These are phyloP conservation scores for Septoria petroselini DNA, from an alignment of 2,329 filamentous ascomycete species.

Conservation along the genomic window DNA sequence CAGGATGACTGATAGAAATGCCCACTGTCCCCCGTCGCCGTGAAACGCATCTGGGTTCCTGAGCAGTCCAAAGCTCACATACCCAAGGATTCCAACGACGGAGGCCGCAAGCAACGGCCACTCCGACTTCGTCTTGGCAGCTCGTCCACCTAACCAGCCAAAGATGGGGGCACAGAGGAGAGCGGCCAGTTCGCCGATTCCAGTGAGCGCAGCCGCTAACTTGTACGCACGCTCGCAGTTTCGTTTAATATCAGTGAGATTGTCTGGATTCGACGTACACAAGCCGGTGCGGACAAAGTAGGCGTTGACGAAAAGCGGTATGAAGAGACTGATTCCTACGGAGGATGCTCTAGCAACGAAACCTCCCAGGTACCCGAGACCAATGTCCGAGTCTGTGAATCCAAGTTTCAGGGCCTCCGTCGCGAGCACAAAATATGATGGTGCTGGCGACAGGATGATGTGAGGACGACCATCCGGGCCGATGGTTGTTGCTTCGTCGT, in stretches of 20 bases:
- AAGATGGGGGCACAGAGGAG: conserved; percentile 82
- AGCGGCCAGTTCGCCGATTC: conserved; percentile 81
- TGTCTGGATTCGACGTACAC: conserved; percentile 57
- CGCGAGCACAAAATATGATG: conserved; percentile 50
- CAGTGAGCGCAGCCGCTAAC: conserved; percentile 80
- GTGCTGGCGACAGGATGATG: conserved; percentile 47
- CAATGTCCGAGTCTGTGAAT: conserved; percentile 72
- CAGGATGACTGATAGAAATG: conserved; percentile 69
- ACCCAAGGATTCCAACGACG: conserved; percentile 72
- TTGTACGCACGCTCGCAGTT: conserved; percentile 85
- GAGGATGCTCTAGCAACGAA: conserved; percentile 94
- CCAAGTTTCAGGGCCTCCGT: conserved; percentile 55
- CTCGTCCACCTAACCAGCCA: conserved; percentile 74
- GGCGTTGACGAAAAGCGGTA: conserved; percentile 87
- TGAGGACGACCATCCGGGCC: conserved; percentile 30
- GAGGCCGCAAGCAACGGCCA: conserved; percentile 71
- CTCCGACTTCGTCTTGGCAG: conserved; percentile 54
- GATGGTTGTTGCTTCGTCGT: conserved; percentile 29
- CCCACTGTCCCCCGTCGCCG: conserved; percentile 56
- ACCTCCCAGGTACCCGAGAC: conserved; percentile 84
- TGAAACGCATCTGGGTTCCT: conserved; percentile 68
- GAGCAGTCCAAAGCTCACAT: conserved; percentile 71
- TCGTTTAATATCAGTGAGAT: conserved; percentile 66
- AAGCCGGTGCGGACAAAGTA: conserved; percentile 80
- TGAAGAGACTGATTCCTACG: conserved; percentile 90